These are phyloP conservation scores for Mucor mucedo DNA, from an alignment of 371 early-diverging fungal species.

Conservation along the genomic window DNA sequence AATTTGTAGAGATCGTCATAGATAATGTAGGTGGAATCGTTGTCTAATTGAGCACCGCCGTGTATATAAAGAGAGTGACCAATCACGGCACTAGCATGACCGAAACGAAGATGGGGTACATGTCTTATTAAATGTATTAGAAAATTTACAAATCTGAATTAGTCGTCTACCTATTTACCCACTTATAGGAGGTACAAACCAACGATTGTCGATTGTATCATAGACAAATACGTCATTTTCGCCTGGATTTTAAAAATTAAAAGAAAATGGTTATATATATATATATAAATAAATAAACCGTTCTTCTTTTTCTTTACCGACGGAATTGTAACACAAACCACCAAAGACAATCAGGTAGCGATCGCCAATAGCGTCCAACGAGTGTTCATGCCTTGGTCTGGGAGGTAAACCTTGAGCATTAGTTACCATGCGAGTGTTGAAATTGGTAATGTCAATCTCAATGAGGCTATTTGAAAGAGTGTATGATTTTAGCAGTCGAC, in stretches of 20 bases:
- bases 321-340: conserved; percentile 45
- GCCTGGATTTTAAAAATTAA: conserved; percentile 13
- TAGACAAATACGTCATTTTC: conserved; percentile 44
- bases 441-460: conserved; percentile 25
- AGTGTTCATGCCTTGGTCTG: conserved; percentile 41
- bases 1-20: conserved; percentile 41
- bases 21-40: conserved; percentile 30
- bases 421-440: conserved; percentile 13
- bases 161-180: conserved; percentile 29
- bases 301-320: conserved; percentile 18
- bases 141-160: background rate
- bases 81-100: conserved; percentile 43
- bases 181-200: conserved; percentile 37
- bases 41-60: conserved; percentile 50
- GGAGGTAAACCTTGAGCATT: conserved; percentile 31
- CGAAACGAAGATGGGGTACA: conserved; percentile 31
- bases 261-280: too few species aligned
- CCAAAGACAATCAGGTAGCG: conserved; percentile 41
- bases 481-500: conserved; percentile 32
- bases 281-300: background rate
- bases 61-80: conserved; percentile 45
- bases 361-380: conserved; percentile 29
- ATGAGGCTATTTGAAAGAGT: conserved; percentile 32
- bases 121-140: conserved; percentile 14
- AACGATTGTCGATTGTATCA: conserved; percentile 29